phyloP scores from a whole-genome alignment of 2,329 filamentous ascomycete genomes.

The Alternaria sp. region DNA sequence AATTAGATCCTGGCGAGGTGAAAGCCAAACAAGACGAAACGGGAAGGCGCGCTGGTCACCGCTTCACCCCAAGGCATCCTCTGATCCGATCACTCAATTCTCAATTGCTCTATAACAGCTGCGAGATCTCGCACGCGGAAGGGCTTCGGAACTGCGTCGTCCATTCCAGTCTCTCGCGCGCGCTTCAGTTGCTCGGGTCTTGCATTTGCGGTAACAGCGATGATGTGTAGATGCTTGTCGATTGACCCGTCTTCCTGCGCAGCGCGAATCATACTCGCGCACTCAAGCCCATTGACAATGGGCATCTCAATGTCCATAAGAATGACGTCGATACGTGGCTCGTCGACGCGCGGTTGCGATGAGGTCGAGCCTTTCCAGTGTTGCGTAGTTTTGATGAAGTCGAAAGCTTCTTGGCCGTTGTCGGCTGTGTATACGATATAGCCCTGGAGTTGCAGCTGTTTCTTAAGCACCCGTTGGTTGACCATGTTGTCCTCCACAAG shows the following conservation, averaged over 20 bases:
- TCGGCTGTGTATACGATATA: conserved; percentile 31
- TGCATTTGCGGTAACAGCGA: conserved; percentile 39
- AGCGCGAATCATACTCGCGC: conserved; percentile 22
- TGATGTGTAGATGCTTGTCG: conserved; percentile 23
- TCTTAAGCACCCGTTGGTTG: conserved; percentile 35
- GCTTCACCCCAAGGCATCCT: background rate
- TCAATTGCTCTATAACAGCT: background rate
- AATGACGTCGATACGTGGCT: conserved; percentile 13
- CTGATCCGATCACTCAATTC: background rate
- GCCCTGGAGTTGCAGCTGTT: conserved; percentile 29
- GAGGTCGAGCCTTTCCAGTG: conserved; percentile 11
- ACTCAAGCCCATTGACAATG: conserved; percentile 35
- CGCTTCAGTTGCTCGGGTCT: conserved; percentile 29
- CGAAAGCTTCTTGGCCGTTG: conserved; percentile 32
- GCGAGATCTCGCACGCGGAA: background rate
- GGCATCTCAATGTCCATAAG: conserved; percentile 43
- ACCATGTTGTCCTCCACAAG: conserved; percentile 31
- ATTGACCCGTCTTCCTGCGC: conserved; percentile 16
- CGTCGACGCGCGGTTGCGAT: conserved; percentile 2
- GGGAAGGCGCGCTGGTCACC: background rate
- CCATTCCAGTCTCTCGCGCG: conserved; percentile 5
- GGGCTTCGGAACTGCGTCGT: conserved; percentile 4
- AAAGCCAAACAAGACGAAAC: background rate
- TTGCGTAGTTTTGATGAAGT: background rate
- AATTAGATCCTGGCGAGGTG: background rate